Conservation (phyloP, 2,329 filamentous ascomycete genomes). For the Pseudophaeomoniella oleicola region DNA sequence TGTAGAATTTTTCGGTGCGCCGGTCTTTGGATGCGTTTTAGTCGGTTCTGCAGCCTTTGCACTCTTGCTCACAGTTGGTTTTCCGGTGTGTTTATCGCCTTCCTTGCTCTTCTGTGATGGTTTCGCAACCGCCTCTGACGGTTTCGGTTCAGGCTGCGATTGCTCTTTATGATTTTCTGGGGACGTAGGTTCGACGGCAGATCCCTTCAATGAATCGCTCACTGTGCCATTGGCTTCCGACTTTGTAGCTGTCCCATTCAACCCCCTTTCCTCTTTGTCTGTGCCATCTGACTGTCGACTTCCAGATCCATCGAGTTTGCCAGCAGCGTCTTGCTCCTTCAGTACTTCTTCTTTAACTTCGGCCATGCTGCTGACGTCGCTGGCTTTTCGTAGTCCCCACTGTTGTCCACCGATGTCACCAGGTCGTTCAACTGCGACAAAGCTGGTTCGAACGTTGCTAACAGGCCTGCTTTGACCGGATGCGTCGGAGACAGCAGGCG, state of each 20-base stretch:
- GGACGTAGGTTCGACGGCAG: constrained; percentile 12
- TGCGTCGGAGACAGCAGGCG: constrained; percentile 37
- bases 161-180: constrained; percentile 3
- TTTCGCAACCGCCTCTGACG: too few relatives aligned
- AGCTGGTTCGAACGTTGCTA: constrained; percentile 61
- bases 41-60: constrained; percentile 7
- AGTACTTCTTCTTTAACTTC: constrained; percentile 13
- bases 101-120: too few relatives aligned
- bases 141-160: constrained; percentile 4
- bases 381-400: constrained; percentile 26
- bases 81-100: too few relatives aligned
- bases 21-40: constrained; percentile 1
- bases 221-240: constrained; percentile 4
- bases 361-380: constrained; percentile 15
- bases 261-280: constrained; percentile 21
- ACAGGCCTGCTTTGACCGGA: constrained; percentile 41
- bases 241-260: constrained; percentile 17
- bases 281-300: too few relatives aligned
- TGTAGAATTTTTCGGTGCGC: constrained; percentile 6
- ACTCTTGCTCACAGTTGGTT: constrained; percentile 10
- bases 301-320: not conserved
- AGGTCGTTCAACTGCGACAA: constrained; percentile 52
- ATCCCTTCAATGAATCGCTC: constrained; percentile 17
- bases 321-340: not conserved
- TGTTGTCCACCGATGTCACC: constrained; percentile 24